Conservation (phyloP, 2,329 filamentous ascomycete genomes). For the Monosporascus sp. region DNA sequence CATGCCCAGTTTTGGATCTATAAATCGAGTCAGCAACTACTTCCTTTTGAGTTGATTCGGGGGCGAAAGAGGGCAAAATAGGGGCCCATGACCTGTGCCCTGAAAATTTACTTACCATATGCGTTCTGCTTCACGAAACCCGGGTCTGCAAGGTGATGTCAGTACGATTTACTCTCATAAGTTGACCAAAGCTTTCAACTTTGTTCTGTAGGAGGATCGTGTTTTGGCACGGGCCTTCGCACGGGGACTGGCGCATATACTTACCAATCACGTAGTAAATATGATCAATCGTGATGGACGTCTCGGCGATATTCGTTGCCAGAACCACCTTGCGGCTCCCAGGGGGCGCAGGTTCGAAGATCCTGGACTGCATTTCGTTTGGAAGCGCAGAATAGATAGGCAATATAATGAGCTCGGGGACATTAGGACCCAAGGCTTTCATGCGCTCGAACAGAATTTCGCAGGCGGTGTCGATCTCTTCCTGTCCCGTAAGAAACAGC, state of each 20-base stretch:
- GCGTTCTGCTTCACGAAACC: constrained; percentile 98
- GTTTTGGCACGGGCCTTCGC: no score
- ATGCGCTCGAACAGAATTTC: constrained; percentile 92
- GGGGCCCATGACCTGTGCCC: neutral
- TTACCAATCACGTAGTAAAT: constrained; percentile 82
- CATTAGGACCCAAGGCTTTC: constrained; percentile 86
- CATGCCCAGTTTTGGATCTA: constrained; percentile 92
- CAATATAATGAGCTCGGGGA: constrained; percentile 87
- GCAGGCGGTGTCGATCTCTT: constrained; percentile 93
- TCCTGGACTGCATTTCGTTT: constrained; percentile 86
- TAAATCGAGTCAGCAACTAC: neutral
- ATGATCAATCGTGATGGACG: constrained; percentile 94
- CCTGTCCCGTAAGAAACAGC: constrained; percentile 94
- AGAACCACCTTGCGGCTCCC: constrained; percentile 92
- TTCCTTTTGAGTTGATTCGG: no score
- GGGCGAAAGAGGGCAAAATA: no score
- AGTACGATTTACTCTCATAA: neutral
- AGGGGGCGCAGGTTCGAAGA: constrained; percentile 87
- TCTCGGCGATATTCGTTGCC: constrained; percentile 97
- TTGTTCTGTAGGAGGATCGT: no score
- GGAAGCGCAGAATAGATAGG: constrained; percentile 96
- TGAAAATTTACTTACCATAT: constrained; percentile 41
- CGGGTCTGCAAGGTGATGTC: constrained; percentile 51
- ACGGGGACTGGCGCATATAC: neutral
- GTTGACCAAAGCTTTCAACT: no score